These are phyloP conservation scores for Raphanus hybrid DNA, from an alignment of 441 rosid species.

Conservation along the genomic window DNA sequence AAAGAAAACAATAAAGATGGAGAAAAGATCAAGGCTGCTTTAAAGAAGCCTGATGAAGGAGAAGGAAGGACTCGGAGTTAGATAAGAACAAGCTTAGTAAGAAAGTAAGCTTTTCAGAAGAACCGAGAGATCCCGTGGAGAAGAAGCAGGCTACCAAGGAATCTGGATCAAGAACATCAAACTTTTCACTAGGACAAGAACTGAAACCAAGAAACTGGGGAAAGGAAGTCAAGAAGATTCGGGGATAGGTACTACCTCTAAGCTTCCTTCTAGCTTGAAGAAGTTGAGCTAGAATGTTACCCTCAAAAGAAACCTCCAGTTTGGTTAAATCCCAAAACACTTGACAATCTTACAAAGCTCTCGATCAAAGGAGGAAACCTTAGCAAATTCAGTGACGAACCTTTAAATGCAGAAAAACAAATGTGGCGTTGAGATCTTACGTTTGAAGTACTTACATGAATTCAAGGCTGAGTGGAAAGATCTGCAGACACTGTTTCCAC, in stretches of 20 bases:
- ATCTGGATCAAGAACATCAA: background rate
- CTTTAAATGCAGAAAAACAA: background rate
- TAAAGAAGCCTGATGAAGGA: slow-evolving; percentile 21
- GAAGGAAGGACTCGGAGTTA: slow-evolving; percentile 25
- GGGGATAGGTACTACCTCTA: background rate
- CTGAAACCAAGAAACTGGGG: background rate
- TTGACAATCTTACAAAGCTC: slow-evolving; percentile 35
- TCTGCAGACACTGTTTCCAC: slow-evolving; percentile 39
- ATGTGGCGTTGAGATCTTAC: slow-evolving; percentile 42
- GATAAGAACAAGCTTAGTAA: slow-evolving; percentile 18
- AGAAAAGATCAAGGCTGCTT: background rate
- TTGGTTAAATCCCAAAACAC: slow-evolving; percentile 46
- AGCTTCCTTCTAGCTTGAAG: slow-evolving; percentile 33
- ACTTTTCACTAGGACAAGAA: background rate
- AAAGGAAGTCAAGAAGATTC: background rate
- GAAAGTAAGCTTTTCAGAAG: slow-evolving; percentile 19
- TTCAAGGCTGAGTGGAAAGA: slow-evolving; percentile 48
- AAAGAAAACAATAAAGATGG: slow-evolving; percentile 11
- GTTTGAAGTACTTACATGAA: slow-evolving; percentile 49
- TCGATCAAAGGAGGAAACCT: slow-evolving; percentile 55
- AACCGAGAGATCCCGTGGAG: background rate
- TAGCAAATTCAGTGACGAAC: slow-evolving; percentile 15
- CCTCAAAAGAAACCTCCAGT: slow-evolving; percentile 36
- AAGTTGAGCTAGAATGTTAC: slow-evolving; percentile 57
- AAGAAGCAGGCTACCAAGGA: background rate